Evolutionary conservation across 352 stramenopile genomes (phyloP).

Genomic region (Thalassiosira mediterranea): DNA sequence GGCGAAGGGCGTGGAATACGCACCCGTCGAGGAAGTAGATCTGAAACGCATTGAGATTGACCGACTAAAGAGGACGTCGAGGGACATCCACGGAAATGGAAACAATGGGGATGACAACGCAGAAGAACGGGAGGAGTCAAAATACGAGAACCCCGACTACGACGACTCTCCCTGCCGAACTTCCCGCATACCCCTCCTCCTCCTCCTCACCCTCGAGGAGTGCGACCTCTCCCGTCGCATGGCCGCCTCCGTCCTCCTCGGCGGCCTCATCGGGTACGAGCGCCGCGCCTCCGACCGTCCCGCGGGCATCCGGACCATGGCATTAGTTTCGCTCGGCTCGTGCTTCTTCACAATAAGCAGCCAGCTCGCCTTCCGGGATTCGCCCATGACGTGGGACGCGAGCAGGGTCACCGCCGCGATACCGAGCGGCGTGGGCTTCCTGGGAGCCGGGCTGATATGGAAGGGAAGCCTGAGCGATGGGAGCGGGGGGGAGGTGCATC

Average conservation of each 20-base stretch:
- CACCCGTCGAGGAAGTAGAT: too few species aligned
- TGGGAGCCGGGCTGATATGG: conserved; percentile 80
- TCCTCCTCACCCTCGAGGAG: conserved; percentile 60
- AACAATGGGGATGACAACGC: background rate
- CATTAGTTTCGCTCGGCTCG: conserved; percentile 66
- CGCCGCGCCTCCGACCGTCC: conserved; percentile 68
- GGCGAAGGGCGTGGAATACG: background rate
- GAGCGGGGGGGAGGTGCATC: conserved; percentile 29
- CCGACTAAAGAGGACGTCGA: conserved; percentile 11
- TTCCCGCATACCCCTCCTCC: conserved; percentile 37
- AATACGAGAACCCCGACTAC: conserved; percentile 62
- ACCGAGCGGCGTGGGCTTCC: conserved; percentile 79
- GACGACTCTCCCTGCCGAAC: conserved; percentile 40
- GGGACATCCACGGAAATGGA: conserved; percentile 14
- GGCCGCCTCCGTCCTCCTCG: conserved; percentile 51
- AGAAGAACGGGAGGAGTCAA: too few species aligned
- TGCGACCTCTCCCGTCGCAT: conserved; percentile 58
- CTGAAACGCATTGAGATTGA: too few species aligned
- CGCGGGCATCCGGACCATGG: conserved; percentile 80
- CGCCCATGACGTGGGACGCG: conserved; percentile 72
- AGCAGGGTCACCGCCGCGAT: conserved; percentile 76
- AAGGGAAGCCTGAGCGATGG: conserved; percentile 55
- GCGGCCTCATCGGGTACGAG: conserved; percentile 73
- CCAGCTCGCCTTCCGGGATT: conserved; percentile 66
- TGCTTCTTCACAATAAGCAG: conserved; percentile 79